phyloP scores from a whole-genome alignment of 805 yeast species.

The Kluyveromyces aestuarii region DNA sequence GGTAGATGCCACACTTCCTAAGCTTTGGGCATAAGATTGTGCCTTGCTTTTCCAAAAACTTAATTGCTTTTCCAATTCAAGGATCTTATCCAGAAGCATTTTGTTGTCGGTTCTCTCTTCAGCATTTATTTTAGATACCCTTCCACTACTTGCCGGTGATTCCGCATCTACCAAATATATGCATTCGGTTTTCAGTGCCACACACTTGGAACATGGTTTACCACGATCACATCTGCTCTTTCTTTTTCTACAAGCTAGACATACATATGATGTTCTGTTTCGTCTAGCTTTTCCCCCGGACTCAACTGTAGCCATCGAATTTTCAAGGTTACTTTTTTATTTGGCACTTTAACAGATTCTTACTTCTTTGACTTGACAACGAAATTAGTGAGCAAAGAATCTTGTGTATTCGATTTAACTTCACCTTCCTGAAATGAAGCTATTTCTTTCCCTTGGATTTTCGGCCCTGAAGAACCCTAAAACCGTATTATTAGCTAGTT shows the following conservation, averaged over 20 bases:
- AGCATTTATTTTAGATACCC: neutral
- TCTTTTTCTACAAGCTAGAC: neutral
- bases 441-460: too few species aligned
- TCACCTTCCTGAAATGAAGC: too few species aligned
- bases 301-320: neutral
- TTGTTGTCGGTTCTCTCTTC: neutral
- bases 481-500: too few species aligned
- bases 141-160: neutral
- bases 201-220: slow-evolving; percentile 1
- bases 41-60: slow-evolving; percentile 1
- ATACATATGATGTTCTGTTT: slow-evolving; percentile 1
- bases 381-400: too few species aligned
- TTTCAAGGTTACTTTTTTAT: too few species aligned
- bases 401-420: too few species aligned
- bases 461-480: too few species aligned
- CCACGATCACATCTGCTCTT: slow-evolving; percentile 2
- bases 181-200: neutral
- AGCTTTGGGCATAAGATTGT: neutral
- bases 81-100: neutral
- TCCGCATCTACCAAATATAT: neutral
- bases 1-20: neutral
- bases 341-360: too few species aligned
- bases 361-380: too few species aligned
- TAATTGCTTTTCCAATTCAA: neutral
- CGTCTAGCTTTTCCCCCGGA: neutral